phyloP scores from a whole-genome alignment of 805 yeast genomes.

The Wickerhamomyces bisporus region DNA sequence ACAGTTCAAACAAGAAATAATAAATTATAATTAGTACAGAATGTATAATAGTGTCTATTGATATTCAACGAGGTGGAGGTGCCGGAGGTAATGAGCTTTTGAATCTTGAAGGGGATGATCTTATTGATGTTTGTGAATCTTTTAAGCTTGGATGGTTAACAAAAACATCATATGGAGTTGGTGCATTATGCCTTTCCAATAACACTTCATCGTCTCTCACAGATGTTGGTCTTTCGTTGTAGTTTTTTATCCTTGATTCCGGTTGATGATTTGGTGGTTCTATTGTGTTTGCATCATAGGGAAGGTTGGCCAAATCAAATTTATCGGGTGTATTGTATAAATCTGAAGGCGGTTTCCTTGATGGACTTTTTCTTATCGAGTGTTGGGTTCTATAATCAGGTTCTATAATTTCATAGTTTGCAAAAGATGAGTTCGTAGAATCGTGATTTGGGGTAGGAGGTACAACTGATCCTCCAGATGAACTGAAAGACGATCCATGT shows the following conservation, averaged over 20 bases:
- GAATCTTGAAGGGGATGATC: conserved; percentile 20
- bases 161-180: conserved; percentile 38
- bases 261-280: neutral
- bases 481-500: conserved; percentile 13
- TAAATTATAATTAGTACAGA: neutral
- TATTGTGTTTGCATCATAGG: conserved; percentile 20
- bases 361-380: conserved; percentile 13
- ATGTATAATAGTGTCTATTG: neutral
- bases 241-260: neutral
- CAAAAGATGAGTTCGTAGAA: conserved; percentile 8
- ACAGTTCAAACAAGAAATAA: neutral
- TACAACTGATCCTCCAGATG: conserved; percentile 2
- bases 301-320: conserved; percentile 12
- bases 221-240: neutral
- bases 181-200: conserved; percentile 37
- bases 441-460: conserved; percentile 10
- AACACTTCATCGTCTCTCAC: conserved; percentile 26
- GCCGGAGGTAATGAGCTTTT: conserved; percentile 18
- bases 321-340: conserved; percentile 12
- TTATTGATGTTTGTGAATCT: conserved; percentile 6
- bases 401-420: conserved; percentile 16
- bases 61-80: conserved; percentile 8
- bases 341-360: conserved; percentile 19
- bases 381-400: conserved; percentile 6
- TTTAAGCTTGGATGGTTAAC: conserved; percentile 6